Evolutionary conservation across 768 basidiomycete species (phyloP), one percentile per base, ranked within the genome.

Genomic region (Leccinum ochraceum): DNA sequence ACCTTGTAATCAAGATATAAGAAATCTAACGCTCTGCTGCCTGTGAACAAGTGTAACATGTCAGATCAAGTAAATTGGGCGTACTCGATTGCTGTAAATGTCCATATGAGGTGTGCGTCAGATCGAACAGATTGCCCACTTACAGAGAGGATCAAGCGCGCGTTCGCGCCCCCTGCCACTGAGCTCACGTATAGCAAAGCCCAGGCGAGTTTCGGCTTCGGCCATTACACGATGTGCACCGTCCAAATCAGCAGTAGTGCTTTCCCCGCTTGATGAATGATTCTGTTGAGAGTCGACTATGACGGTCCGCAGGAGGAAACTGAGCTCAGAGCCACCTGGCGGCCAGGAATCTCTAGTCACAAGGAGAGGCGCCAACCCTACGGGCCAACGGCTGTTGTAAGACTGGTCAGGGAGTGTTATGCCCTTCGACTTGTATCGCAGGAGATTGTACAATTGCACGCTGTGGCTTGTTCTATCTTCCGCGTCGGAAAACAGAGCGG

Each of bases 1-100:
- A 92, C 88, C 66, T 89, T 89, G 73, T 96, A 96, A 64, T 94
- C 86, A 78, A 96, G 86, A 69, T 92, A 92, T 14, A 96, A 75
- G 69, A 95, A 96, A 71, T 95, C 94, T 48, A 96, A 72, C 7
- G 94, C 93, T 71, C 91, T 92, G 64, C 6, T 53, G 50, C 17
- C 63, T 30, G 51, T 69, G 36, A 65, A 26, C n/a, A 57, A 17
- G 28, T 14, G 50, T 1, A 34, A 28, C 4, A 2, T 20, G 17
- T 57, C 49, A 53, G 42, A 44, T 44, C 54, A 52, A 52, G 52
- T 62, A 20, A 30, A 63, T 53, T 20, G 13, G 28, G 62, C 57
- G 30, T 39, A 59, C 70, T 71, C 70, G 22, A 71, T 71, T 20
- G 63, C 70, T 71, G 54, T 44, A 50, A 55, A 48, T 5, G 10